A percentile compares a stretch with the other conserved stretches of the same genome.
Evolutionary conservation across 2,329 filamentous ascomycete genomes (phyloP).

Genomic region (Alternaria triticimaculans): DNA sequence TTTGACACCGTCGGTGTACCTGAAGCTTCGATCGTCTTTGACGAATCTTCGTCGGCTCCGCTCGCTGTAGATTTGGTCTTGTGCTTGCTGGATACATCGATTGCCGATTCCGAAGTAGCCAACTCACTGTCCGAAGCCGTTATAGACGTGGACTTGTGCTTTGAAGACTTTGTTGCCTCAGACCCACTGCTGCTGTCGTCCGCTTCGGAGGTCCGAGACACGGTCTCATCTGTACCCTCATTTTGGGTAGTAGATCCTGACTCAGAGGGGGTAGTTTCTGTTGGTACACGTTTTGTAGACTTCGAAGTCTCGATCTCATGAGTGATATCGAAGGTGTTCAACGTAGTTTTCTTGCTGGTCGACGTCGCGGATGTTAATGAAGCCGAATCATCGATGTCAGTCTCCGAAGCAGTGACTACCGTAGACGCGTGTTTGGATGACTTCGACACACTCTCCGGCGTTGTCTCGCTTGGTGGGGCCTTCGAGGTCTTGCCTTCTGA

Average conservation of each 20-base stretch:
- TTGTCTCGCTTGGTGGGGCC: not conserved
- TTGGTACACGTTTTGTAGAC: not conserved
- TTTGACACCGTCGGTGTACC: not conserved
- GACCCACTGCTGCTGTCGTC: not conserved
- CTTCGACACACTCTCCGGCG: not conserved
- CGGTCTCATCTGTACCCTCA: not conserved
- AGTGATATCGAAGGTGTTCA: not conserved
- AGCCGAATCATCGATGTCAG: not conserved
- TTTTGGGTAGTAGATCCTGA: not conserved
- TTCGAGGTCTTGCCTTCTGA: not conserved
- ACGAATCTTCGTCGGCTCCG: not conserved
- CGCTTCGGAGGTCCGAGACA: not conserved
- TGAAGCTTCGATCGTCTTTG: not conserved
- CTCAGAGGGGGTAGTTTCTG: fast-evolving
- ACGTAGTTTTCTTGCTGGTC: too few species aligned
- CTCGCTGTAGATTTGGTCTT: not conserved
- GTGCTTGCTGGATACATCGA: not conserved
- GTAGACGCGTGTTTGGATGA: not conserved
- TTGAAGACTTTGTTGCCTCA: not conserved
- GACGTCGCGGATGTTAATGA: not conserved
- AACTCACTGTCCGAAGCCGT: not conserved
- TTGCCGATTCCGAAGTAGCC: not conserved
- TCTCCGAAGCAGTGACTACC: not conserved
- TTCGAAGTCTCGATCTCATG: not conserved
- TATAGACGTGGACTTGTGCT: too few species aligned